Evolutionary conservation across 1,284 basidiomycete genomes (phyloP).

Genomic region (Ustilago curta): DNA sequence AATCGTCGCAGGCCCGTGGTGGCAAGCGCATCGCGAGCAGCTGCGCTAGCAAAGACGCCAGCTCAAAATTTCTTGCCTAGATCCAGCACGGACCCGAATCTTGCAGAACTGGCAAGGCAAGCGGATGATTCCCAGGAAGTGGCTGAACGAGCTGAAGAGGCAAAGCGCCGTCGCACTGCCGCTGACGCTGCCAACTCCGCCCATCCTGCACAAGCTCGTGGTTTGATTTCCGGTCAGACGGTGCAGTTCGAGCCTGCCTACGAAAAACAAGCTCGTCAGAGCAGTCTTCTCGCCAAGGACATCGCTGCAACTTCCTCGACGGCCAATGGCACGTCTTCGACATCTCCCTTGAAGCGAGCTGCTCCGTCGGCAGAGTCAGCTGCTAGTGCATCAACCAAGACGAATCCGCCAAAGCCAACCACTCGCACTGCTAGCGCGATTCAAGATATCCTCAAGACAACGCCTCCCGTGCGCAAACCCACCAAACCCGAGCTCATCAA

Average conservation of each 20-base stretch:
- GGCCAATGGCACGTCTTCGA: not conserved
- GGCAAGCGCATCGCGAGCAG: conserved; percentile 35
- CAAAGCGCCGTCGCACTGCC: conserved; percentile 43
- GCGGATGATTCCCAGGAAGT: conserved; percentile 23
- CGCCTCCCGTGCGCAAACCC: conserved; percentile 43
- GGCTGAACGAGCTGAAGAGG: conserved; percentile 30
- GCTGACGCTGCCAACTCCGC: not conserved
- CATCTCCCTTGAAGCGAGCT: conserved; percentile 34
- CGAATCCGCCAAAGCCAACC: conserved; percentile 27
- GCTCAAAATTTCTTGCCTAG: conserved; percentile 22
- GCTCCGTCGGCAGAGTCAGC: conserved; percentile 29
- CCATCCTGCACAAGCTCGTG: conserved; percentile 1
- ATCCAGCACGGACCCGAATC: conserved; percentile 42
- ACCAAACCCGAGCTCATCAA: conserved; percentile 61
- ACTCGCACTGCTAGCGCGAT: conserved; percentile 57
- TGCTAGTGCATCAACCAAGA: not conserved
- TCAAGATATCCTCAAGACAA: conserved; percentile 55
- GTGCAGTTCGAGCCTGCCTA: conserved; percentile 38
- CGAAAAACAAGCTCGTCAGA: conserved; percentile 33
- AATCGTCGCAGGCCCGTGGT: conserved; percentile 35
- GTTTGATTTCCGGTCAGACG: conserved; percentile 8
- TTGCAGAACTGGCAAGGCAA: conserved; percentile 18
- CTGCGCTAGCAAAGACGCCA: conserved; percentile 18
- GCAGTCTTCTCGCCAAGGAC: conserved; percentile 42
- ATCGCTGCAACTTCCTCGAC: conserved; percentile 14